Conservation (phyloP, 352 stramenopile species). For the Phytophthora crassamura region DNA sequence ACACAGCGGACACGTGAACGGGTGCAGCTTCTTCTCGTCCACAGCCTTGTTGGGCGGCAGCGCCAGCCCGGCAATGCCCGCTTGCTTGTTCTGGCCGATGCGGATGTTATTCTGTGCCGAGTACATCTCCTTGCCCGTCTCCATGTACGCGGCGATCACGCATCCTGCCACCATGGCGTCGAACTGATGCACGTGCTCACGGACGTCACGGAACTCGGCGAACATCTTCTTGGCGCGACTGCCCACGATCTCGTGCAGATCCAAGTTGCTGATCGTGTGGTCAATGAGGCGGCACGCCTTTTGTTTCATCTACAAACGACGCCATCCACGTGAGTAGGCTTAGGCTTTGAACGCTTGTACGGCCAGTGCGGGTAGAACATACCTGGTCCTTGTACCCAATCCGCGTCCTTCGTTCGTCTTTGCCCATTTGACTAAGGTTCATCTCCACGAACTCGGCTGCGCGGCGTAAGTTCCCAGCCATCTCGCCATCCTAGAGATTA, state of each 20-base stretch:
- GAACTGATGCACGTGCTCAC: constrained; percentile 96
- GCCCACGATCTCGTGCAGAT: constrained; percentile 95
- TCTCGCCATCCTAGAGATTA: constrained; percentile 75
- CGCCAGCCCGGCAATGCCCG: constrained; percentile 51
- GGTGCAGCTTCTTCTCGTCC: constrained; percentile 89
- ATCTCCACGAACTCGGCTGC: constrained; percentile 95
- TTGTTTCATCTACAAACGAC: constrained; percentile 91
- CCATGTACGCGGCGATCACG: constrained; percentile 88
- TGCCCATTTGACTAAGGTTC: constrained; percentile 97
- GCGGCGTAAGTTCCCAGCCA: constrained; percentile 83
- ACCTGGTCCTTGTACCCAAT: constrained; percentile 98
- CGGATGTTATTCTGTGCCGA: constrained; percentile 80
- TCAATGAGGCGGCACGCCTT: constrained; percentile 89
- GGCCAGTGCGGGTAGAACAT: constrained; percentile 31
- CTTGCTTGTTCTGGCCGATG: constrained; percentile 65
- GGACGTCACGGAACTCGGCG: constrained; percentile 96
- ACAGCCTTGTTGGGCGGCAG: constrained; percentile 78
- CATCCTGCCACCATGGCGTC: constrained; percentile 92
- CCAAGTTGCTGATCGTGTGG: constrained; percentile 94
- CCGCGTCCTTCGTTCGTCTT: constrained; percentile 94
- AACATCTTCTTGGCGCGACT: constrained; percentile 96
- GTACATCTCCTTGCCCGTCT: constrained; percentile 90
- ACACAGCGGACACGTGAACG: constrained; percentile 80
- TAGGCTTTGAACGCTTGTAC: constrained; percentile 20
- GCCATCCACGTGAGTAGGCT: constrained; percentile 27